These are phyloP conservation scores for Rubroshorea leprosula DNA, from an alignment of 345 rosid genomes.

Conservation along the genomic window DNA sequence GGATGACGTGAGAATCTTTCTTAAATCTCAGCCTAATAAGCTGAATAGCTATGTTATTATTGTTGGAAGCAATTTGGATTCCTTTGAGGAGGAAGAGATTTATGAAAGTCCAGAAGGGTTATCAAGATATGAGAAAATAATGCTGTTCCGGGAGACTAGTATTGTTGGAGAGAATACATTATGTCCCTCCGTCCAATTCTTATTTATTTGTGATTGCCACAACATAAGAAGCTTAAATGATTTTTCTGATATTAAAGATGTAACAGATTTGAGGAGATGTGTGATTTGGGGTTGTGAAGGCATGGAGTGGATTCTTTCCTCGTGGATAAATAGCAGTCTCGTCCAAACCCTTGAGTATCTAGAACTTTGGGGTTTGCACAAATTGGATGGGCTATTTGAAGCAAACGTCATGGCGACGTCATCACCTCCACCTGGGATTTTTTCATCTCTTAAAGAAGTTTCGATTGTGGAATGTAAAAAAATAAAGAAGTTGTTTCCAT, in stretches of 20 bases:
- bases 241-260: not conserved
- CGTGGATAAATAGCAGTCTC: too few species aligned
- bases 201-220: not conserved
- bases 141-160: too few species aligned
- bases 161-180: not conserved
- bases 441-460: too few species aligned
- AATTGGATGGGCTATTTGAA: not conserved
- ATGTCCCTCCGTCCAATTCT: not conserved
- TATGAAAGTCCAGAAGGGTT: too few species aligned
- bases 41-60: too few species aligned
- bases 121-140: not conserved
- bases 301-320: not conserved
- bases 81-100: too few species aligned
- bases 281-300: not conserved
- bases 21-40: too few species aligned
- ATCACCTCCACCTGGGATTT: too few species aligned
- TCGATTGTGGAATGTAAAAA: too few species aligned
- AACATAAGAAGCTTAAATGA: not conserved
- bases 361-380: not conserved
- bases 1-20: not conserved
- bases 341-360: not conserved
- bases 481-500: too few species aligned
- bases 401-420: too few species aligned
- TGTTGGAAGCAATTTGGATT: not conserved
- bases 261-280: not conserved